Evolutionary conservation across 306 rosid species (phyloP), one percentile per base, ranked within the genome.

Genomic region (Pyrus bretschneideri): DNA sequence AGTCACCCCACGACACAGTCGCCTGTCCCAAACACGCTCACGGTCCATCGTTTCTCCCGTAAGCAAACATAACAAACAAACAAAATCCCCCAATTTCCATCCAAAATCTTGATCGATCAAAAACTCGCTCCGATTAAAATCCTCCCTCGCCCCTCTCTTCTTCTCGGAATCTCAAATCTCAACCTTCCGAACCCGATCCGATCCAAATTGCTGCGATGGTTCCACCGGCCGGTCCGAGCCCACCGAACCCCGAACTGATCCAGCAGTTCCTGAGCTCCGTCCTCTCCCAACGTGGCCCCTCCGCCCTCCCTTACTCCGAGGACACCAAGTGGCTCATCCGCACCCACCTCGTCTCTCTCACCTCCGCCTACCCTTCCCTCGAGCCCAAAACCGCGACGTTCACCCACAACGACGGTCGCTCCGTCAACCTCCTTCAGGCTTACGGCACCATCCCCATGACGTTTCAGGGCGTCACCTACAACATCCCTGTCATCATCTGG

Each of bases 271-370:
- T 96, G 11, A 96, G 88, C 89, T 86, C 93, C n/a, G 91, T 96
- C n/a, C 95, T 96, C 33, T 96, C 99, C 1, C 99, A 92, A 54
- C 96, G 98, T 11, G 99, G 99, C 30, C 99, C 98, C 27, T 81
- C 97, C 0, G 91, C 97, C 7, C 92, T 95, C 0, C 99, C 99
- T 0, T 96, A 96, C 69, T 59, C 91, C 1, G 97, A 92, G 57
- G 98, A 96, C 62, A 82, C 92, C 2, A 96, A 96, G 73, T 92
- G 99, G 98, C 86, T 84, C 6, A 92, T 96, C 88, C 98, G 99
- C 6, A 96, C 93, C 69, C 99, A 96, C 67, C 86, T 96, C 1
- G 79, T 96, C 0, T 9, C 92, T 4, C 92, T 96, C 61, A 82
- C 86, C 72, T 25, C 88, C 13, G 44, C 81, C 11, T 86, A 70